Percentiles rank a stretch among this genome's conserved stretches.
Conservation (phyloP, 2,329 filamentous ascomycete genomes). For the Pseudopyricularia cyperi region DNA sequence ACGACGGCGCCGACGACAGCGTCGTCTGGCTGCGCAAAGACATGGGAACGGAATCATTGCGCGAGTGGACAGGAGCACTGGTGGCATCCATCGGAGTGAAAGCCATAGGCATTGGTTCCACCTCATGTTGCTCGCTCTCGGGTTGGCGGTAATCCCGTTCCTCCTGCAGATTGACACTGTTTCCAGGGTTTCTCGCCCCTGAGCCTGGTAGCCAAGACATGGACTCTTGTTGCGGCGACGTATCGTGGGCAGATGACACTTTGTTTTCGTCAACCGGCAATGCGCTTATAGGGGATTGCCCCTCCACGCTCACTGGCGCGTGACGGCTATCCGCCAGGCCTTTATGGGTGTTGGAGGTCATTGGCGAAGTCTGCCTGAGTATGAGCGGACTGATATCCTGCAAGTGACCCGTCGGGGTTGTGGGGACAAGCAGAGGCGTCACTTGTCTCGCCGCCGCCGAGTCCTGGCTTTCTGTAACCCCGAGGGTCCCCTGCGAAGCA, state of each 20-base stretch:
- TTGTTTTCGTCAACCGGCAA: background rate
- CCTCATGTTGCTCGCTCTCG: conserved; percentile 8
- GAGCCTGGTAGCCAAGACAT: background rate
- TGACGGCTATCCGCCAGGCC: conserved; percentile 16
- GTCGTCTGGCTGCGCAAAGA: conserved; percentile 22
- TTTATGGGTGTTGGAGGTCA: conserved; percentile 5
- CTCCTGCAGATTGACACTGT: background rate
- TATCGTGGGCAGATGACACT: conserved; percentile 4
- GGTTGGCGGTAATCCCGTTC: conserved; percentile 1
- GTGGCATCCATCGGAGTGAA: conserved; percentile 18
- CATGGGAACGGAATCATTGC: conserved; percentile 17
- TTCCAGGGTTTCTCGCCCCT: background rate
- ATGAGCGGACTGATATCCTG: conserved; percentile 9
- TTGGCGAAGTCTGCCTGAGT: conserved; percentile 6
- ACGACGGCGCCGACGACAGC: conserved; percentile 18
- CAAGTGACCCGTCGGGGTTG: background rate
- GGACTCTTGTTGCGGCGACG: conserved; percentile 1
- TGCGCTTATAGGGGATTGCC: background rate
- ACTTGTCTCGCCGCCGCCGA: conserved; percentile 3
- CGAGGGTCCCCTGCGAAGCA: background rate
- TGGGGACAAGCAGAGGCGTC: conserved; percentile 7
- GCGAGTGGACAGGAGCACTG: conserved; percentile 16
- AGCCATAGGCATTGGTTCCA: conserved; percentile 8
- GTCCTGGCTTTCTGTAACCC: background rate
- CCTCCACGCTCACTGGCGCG: background rate